A percentile compares a stretch with the other conserved stretches of the same genome.
These are phyloP conservation scores for Leccinellum rugosiceps DNA, from an alignment of 768 basidiomycete genomes.

Conservation along the genomic window DNA sequence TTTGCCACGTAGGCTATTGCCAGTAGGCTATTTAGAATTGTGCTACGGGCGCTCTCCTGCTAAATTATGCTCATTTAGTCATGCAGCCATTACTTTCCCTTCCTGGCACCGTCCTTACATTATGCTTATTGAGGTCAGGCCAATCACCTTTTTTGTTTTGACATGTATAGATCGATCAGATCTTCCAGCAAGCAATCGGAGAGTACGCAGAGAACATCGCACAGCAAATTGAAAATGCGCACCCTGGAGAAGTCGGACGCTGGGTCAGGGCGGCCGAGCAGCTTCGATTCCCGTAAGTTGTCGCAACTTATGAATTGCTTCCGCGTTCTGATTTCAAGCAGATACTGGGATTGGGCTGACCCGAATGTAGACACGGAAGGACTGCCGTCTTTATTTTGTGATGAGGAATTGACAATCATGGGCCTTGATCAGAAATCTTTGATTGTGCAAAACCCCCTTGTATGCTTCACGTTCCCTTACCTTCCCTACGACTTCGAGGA, in stretches of 20 bases:
- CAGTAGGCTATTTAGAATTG: constrained; percentile 13
- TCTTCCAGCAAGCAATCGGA: constrained; percentile 26
- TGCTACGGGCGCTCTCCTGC: not conserved
- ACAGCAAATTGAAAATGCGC: constrained; percentile 20
- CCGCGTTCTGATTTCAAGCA: constrained; percentile 1
- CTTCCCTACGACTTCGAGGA: constrained; percentile 21
- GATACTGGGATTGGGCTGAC: constrained; percentile 32
- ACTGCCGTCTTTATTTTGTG: constrained; percentile 20
- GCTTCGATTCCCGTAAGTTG: constrained; percentile 28
- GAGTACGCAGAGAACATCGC: constrained; percentile 24
- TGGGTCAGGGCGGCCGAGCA: constrained; percentile 22
- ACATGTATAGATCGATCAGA: not conserved
- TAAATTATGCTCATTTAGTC: constrained; percentile 7
- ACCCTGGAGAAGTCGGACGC: constrained; percentile 15
- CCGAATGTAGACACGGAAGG: constrained; percentile 16
- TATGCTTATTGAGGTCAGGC: constrained; percentile 26
- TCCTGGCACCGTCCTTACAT: constrained; percentile 30
- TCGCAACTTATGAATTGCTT: not conserved
- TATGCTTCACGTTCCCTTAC: constrained; percentile 12
- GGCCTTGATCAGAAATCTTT: constrained; percentile 1
- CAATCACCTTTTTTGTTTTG: not conserved
- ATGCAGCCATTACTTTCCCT: constrained; percentile 20
- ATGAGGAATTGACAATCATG: constrained; percentile 9
- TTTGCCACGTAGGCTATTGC: constrained; percentile 21
- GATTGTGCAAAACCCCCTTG: constrained; percentile 19